Percentiles rank a stretch among this genome's conserved stretches.
Conservation (phyloP, 176 grass and related monocot species). For the Carex kokanica region DNA sequence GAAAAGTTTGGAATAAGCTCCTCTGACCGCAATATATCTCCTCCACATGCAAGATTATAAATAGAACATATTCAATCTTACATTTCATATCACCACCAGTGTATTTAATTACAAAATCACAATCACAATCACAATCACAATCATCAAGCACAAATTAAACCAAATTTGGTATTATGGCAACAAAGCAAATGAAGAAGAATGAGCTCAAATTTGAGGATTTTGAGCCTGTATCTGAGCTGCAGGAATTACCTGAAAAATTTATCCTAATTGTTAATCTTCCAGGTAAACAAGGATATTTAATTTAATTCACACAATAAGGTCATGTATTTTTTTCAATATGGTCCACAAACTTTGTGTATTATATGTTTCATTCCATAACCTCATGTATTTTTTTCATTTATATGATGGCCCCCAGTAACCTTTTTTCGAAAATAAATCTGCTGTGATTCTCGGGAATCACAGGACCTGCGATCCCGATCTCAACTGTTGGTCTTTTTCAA, state of each 20-base stretch:
- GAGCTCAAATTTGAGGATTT: constrained; percentile 28
- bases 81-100: constrained; percentile 9
- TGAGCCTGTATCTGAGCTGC: constrained; percentile 22
- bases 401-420: no score
- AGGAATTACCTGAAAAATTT: constrained; percentile 12
- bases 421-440: no score
- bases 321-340: not conserved
- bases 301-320: not conserved
- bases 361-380: no score
- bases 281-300: constrained; percentile 29
- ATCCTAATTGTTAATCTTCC: constrained; percentile 38
- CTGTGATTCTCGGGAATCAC: no score
- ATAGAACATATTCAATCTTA: not conserved
- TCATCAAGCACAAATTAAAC: not conserved
- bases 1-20: constrained; percentile 75
- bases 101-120: not conserved
- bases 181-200: constrained; percentile 21
- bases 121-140: not conserved
- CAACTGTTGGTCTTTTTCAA: no score
- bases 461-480: no score
- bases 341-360: not conserved
- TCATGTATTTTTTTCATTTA: no score
- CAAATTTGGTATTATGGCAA: constrained; percentile 8
- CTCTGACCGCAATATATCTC: no score
- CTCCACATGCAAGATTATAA: constrained; percentile 11